Percentiles rank a stretch among this genome's conserved stretches.
These are phyloP conservation scores for Ulota crispa DNA, from an alignment of 225 moss, liverwort and hornwort species.

Conservation along the genomic window DNA sequence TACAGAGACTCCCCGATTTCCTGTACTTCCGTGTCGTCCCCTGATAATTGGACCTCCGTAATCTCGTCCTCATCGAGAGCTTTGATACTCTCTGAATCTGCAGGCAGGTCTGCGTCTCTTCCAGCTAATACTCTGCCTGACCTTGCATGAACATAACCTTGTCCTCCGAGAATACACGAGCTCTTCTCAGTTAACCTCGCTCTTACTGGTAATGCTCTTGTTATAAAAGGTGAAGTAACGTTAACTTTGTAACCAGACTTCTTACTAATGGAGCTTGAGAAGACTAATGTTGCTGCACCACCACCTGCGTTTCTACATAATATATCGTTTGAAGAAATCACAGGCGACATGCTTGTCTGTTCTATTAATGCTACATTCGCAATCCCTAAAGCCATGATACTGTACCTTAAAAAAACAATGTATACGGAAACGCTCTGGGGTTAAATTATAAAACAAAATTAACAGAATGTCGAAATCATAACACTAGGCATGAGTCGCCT, in stretches of 20 bases:
- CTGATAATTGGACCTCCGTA: slow-evolving; percentile 45
- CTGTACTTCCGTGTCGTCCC: slow-evolving; percentile 41
- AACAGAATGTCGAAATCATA: not conserved
- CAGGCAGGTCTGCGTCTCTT: not conserved
- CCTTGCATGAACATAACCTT: not conserved
- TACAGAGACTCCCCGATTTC: slow-evolving; percentile 41
- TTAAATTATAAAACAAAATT: slow-evolving; percentile 3
- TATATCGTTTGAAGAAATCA: not conserved
- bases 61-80: slow-evolving; percentile 14
- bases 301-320: not conserved
- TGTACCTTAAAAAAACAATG: not conserved
- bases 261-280: not conserved
- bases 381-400: slow-evolving; percentile 29
- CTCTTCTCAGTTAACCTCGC: not conserved
- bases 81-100: not conserved
- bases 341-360: slow-evolving; percentile 18
- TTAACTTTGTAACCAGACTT: slow-evolving; percentile 1
- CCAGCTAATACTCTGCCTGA: slow-evolving; percentile 15
- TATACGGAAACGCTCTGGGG: not conserved
- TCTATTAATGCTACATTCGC: slow-evolving; percentile 7
- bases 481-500: not conserved
- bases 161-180: slow-evolving; percentile 11
- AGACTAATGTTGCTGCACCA: slow-evolving; percentile 4
- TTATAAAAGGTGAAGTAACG: slow-evolving; percentile 5
- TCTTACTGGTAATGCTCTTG: not conserved